Conservation (phyloP, 768 basidiomycete genomes). For the Russula emetica region DNA sequence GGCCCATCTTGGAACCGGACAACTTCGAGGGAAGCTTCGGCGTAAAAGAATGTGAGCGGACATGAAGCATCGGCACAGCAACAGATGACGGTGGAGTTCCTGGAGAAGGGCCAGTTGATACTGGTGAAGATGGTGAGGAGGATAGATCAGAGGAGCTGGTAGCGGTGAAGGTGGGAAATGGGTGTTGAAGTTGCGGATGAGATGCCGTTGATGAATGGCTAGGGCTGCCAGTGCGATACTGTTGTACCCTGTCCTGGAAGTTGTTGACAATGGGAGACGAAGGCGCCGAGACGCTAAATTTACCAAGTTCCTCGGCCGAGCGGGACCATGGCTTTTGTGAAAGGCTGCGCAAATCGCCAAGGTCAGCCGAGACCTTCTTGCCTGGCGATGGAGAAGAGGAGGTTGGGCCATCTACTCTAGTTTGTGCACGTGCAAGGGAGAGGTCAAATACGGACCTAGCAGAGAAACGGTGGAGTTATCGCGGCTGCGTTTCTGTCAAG, state of each 20-base stretch:
- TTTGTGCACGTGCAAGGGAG: slow-evolving; percentile 42
- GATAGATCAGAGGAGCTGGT: slow-evolving; percentile 20
- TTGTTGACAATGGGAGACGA: slow-evolving; percentile 42
- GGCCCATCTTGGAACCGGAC: slow-evolving; percentile 47
- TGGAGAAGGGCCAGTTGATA: slow-evolving; percentile 36
- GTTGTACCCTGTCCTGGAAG: slow-evolving; percentile 58
- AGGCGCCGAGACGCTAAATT: slow-evolving; percentile 39
- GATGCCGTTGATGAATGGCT: slow-evolving; percentile 30
- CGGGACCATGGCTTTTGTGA: slow-evolving; percentile 74
- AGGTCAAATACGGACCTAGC: slow-evolving; percentile 64
- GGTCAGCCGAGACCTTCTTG: slow-evolving; percentile 36
- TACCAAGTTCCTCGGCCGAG: slow-evolving; percentile 74
- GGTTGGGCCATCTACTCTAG: slow-evolving; percentile 39
- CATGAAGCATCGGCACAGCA: slow-evolving; percentile 39
- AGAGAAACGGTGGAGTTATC: slow-evolving; percentile 14
- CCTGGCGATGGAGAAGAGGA: slow-evolving; percentile 35
- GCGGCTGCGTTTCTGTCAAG: not conserved
- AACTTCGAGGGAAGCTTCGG: slow-evolving; percentile 69
- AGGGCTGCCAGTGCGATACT: slow-evolving; percentile 54
- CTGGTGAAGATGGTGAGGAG: slow-evolving; percentile 27
- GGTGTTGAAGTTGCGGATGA: slow-evolving; percentile 30
- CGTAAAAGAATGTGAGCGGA: slow-evolving; percentile 65
- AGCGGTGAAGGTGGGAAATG: slow-evolving; percentile 34
- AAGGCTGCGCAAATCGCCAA: slow-evolving; percentile 65
- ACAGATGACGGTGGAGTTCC: slow-evolving; percentile 22